phyloP scores from a whole-genome alignment of 2,329 filamentous ascomycete genomes.

The Hypomyces perniciosus region DNA sequence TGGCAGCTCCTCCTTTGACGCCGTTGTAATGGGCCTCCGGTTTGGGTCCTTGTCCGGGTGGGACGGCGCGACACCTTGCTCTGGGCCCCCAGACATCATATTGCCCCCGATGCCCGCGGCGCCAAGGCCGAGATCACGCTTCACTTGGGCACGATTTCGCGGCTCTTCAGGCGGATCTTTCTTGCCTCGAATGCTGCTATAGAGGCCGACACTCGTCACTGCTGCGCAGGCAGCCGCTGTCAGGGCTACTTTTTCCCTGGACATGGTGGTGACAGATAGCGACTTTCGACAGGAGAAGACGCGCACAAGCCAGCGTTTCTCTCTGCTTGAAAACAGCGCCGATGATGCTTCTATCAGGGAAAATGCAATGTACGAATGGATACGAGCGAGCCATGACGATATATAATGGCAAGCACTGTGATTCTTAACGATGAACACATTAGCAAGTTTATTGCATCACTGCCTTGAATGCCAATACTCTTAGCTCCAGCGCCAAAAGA shows the following conservation, averaged over 20 bases:
- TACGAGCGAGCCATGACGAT: too few relatives aligned
- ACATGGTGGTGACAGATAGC: slow-evolving; percentile 33
- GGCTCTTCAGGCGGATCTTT: neutral
- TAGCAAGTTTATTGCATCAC: too few relatives aligned
- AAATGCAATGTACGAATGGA: too few relatives aligned
- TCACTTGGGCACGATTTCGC: slow-evolving; percentile 20
- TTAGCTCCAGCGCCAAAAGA: too few relatives aligned
- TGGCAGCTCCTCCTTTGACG: neutral
- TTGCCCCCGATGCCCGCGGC: slow-evolving; percentile 29
- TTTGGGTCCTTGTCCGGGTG: neutral
- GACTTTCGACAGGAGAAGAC: too few relatives aligned
- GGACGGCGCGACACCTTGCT: slow-evolving; percentile 19
- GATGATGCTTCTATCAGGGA: too few relatives aligned
- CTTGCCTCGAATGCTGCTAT: neutral
- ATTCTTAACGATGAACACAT: too few relatives aligned
- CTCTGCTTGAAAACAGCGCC: too few relatives aligned
- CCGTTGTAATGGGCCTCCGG: neutral
- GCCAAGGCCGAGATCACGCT: slow-evolving; percentile 25
- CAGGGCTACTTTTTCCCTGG: slow-evolving; percentile 1
- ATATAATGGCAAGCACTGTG: too few relatives aligned
- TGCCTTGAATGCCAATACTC: too few relatives aligned
- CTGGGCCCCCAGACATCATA: slow-evolving; percentile 25
- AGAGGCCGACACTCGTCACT: neutral
- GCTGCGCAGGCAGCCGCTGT: neutral
- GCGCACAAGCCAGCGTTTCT: too few relatives aligned